phyloP scores from a whole-genome alignment of 345 rosid genomes.

The Clausena lansium region DNA sequence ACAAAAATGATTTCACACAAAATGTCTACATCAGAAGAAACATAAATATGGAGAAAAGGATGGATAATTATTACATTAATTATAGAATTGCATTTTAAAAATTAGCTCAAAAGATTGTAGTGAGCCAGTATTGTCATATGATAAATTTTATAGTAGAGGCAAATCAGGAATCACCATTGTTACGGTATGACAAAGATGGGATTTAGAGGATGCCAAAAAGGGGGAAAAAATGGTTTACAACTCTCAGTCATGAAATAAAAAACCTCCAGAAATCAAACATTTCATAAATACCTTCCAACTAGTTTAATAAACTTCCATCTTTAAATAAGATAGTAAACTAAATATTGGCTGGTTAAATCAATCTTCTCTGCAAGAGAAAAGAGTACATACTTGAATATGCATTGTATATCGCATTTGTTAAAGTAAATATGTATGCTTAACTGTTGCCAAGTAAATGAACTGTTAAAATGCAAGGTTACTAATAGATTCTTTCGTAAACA shows the following conservation, averaged over 20 bases:
- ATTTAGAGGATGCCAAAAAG: neutral
- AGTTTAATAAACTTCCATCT: neutral
- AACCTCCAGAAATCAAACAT: neutral
- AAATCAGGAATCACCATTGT: neutral
- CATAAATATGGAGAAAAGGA: neutral
- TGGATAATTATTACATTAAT: neutral
- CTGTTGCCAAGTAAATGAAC: neutral
- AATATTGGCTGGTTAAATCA: neutral
- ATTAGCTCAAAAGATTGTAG: neutral
- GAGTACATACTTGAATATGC: neutral
- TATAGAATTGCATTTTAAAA: neutral
- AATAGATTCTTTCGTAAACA: neutral
- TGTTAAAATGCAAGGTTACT: neutral
- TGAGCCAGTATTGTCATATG: neutral
- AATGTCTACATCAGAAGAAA: conserved; percentile 5
- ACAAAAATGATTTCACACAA: neutral
- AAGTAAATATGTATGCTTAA: neutral
- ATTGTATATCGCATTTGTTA: neutral
- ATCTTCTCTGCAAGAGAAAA: neutral
- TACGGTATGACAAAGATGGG: neutral
- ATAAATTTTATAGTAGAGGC: neutral
- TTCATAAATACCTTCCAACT: neutral
- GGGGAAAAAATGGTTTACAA: too few relatives aligned
- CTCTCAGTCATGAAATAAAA: neutral
- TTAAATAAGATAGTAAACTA: neutral